These are phyloP conservation scores for Neurospora sp. DNA, from an alignment of 495 filamentous ascomycete genomes.

Conservation along the genomic window DNA sequence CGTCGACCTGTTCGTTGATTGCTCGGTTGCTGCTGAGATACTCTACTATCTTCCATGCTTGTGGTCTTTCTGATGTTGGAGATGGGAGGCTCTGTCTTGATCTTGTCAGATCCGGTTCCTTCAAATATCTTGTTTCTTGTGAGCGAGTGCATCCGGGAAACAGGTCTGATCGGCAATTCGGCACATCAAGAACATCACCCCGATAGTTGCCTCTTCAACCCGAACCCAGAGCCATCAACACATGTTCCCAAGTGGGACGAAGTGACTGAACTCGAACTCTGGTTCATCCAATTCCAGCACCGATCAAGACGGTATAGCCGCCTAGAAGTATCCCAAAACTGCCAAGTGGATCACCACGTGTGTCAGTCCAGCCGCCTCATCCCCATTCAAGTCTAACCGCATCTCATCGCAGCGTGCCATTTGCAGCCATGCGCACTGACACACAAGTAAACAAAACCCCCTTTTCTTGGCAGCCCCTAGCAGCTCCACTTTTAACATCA, in stretches of 20 bases:
- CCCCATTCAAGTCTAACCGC: background rate
- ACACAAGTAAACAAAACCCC: background rate
- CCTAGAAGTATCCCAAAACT: background rate
- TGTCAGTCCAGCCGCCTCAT: background rate
- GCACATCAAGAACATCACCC: background rate
- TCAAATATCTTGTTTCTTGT: background rate
- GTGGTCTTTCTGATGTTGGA: too few species aligned
- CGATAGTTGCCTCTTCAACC: background rate
- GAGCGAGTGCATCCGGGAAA: background rate
- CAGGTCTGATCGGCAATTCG: background rate
- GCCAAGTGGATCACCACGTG: background rate
- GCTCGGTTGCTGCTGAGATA: background rate
- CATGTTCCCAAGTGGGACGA: background rate
- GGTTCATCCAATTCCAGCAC: background rate
- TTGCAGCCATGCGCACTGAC: background rate
- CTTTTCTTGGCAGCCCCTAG: background rate
- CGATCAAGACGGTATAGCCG: background rate
- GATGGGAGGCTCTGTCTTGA: background rate
- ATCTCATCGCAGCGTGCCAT: background rate
- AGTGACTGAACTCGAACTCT: background rate
- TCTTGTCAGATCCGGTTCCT: background rate
- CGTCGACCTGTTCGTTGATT: background rate
- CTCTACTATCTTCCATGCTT: background rate
- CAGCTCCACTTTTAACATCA: background rate
- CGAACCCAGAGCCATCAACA: background rate